A percentile compares a stretch with the other conserved stretches of the same genome.
phyloP scores from a whole-genome alignment of 257 asterid species.

The Hygrophila difformis region DNA sequence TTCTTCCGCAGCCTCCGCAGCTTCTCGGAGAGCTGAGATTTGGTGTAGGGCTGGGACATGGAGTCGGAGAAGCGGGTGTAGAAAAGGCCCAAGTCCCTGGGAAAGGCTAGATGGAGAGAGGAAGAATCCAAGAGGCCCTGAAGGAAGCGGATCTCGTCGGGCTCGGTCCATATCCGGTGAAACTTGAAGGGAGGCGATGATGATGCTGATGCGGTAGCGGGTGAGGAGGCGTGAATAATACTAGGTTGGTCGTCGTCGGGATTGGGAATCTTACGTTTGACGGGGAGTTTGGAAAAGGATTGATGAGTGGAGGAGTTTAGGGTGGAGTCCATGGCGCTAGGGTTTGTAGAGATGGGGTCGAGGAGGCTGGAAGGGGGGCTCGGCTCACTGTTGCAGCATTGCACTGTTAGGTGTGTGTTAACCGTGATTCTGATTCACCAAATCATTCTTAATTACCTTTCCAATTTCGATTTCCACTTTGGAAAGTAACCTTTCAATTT shows the following conservation, averaged over 20 bases:
- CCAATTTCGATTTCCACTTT: no score
- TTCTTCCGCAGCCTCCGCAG: constrained; percentile 73
- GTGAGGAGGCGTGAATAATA: no score
- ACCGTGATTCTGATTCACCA: no score
- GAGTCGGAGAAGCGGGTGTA: constrained; percentile 57
- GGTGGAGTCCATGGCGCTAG: constrained; percentile 68
- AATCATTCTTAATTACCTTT: no score
- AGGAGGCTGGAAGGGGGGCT: no score
- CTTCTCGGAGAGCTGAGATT: constrained; percentile 79
- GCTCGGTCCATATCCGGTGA: constrained; percentile 85
- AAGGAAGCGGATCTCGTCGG: constrained; percentile 79
- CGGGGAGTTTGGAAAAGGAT: constrained; percentile 70
- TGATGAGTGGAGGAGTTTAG: constrained; percentile 27
- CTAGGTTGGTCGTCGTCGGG: constrained; percentile 14
- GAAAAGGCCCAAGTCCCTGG: constrained; percentile 60
- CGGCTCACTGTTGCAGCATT: no score
- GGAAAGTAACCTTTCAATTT: no score
- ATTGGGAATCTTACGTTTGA: constrained; percentile 75
- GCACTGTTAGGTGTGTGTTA: no score
- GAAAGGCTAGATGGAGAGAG: constrained; percentile 41
- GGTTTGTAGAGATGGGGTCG: no score
- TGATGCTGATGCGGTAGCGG: no score
- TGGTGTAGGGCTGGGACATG: constrained; percentile 79
- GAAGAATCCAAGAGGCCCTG: constrained; percentile 53
- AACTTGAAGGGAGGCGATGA: constrained; percentile 63